Conservation (phyloP, 176 grass and related monocot genomes). For the Oryza coarctata region DNA sequence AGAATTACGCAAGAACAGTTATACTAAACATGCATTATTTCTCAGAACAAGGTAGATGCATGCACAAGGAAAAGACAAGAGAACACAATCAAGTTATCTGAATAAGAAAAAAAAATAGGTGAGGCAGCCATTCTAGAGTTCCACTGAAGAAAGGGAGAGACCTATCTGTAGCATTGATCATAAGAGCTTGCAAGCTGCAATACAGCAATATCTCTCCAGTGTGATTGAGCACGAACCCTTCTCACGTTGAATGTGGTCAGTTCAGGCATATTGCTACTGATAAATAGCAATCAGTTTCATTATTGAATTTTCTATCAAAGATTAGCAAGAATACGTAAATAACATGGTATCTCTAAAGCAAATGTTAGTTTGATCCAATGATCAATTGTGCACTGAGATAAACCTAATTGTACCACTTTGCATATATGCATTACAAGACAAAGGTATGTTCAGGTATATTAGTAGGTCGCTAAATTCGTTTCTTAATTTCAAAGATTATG, state of each 20-base stretch:
- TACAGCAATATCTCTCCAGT: background rate
- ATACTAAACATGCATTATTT: conserved; percentile 7
- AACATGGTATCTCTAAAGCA: background rate
- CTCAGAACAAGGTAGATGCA: background rate
- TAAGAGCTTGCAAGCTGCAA: background rate
- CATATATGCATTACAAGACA: background rate
- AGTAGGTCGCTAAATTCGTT: background rate
- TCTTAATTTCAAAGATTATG: background rate
- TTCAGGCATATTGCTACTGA: background rate
- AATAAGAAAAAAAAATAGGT: background rate
- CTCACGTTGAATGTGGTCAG: conserved; percentile 6
- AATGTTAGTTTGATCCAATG: background rate
- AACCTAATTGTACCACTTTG: background rate
- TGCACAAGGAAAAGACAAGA: background rate
- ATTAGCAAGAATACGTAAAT: background rate
- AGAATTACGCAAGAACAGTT: conserved; percentile 17
- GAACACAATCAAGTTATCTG: background rate
- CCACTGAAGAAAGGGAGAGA: conserved; percentile 2
- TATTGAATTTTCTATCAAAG: background rate
- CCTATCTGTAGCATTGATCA: background rate
- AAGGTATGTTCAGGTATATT: background rate
- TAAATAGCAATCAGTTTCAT: background rate
- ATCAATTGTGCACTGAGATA: background rate
- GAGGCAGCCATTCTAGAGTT: background rate
- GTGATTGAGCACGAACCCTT: background rate